Evolutionary conservation across 208 protist species (phyloP), one percentile per base, ranked within the genome.

Genomic region (Acanthamoeba divionensis): DNA sequence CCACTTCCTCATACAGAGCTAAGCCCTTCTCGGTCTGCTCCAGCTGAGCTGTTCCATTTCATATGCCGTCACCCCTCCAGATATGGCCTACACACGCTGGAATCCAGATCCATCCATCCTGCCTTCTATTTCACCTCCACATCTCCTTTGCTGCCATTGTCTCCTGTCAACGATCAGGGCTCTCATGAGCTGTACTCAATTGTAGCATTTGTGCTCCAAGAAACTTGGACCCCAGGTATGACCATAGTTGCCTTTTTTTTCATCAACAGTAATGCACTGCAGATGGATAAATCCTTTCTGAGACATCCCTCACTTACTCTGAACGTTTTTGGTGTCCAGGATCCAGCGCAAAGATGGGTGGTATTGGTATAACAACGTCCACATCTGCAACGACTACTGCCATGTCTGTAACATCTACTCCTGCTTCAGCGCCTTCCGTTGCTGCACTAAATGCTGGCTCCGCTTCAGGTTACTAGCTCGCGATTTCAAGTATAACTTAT

Each of bases 41-140:
- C 73, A 24, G 31, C 44, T 15, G 73, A 83, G 36, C 73, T 83
- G 1, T 83, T 83, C 50, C 73, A 62, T 45, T 83, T 83, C 50
- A 83, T 83, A 45, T 83, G 47, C 73, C 41, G 50, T n/a, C 38
- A 83, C 45, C 10, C 73, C 48, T 60, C 73, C 21, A 24, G 47
- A 24, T 83, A 83, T 41, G 45, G 73, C 38, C 73, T 83, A 47
- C 73, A 52, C 73, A 83, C 73, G 9, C 73, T 83, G 24, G 73
- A 83, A 38, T 29, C 41, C n/a, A n/a, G 73, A 2, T 29, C 31
- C 73, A 83, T 83, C 73, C 31, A 47, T 12, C 73, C 73, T 29
- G 73, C 73, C 26, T 83, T 83, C 41, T 83, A 62, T 62, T 83
- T 83, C 24, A 62, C 73, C 10, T 24, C 73, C 15, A 31, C 73